Conservation (phyloP, 352 stramenopile species). For the Pythium rhizo-oryzae region DNA sequence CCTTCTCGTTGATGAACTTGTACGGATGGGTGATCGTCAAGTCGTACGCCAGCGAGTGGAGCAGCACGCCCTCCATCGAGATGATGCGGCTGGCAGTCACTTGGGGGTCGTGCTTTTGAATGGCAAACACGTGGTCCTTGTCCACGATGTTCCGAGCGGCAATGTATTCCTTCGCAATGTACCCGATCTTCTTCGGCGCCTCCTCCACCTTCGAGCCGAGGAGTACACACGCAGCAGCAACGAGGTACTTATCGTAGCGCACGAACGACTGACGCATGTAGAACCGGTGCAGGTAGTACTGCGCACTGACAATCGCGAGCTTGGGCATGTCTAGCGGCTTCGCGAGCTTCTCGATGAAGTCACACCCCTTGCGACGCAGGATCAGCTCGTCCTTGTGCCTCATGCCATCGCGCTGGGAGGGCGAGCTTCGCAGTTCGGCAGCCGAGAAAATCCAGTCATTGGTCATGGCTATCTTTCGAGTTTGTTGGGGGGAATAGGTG, state of each 20-base stretch:
- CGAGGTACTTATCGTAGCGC: slow-evolving; percentile 85
- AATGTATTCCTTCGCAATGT: slow-evolving; percentile 83
- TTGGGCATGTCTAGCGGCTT: slow-evolving; percentile 80
- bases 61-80: slow-evolving; percentile 82
- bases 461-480: slow-evolving; percentile 31
- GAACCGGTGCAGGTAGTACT: slow-evolving; percentile 89
- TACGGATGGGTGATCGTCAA: slow-evolving; percentile 85
- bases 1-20: slow-evolving; percentile 89
- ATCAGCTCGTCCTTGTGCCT: slow-evolving; percentile 75
- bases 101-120: slow-evolving; percentile 77
- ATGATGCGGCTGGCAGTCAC: slow-evolving; percentile 75
- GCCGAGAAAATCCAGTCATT: slow-evolving; percentile 85
- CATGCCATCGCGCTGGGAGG: slow-evolving; percentile 77
- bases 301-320: slow-evolving; percentile 79
- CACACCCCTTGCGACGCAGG: slow-evolving; percentile 70
- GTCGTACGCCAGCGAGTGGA: slow-evolving; percentile 85
- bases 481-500: neutral
- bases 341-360: slow-evolving; percentile 88
- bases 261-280: slow-evolving; percentile 86
- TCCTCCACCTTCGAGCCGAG: slow-evolving; percentile 87
- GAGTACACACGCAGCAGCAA: slow-evolving; percentile 80
- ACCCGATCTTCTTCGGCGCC: slow-evolving; percentile 73
- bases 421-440: slow-evolving; percentile 61
- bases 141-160: slow-evolving; percentile 62
- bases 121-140: slow-evolving; percentile 78